A percentile compares a stretch with the other conserved stretches of the same genome.
phyloP scores from a whole-genome alignment of 305 asterid genomes.

The Solanum chacoense region DNA sequence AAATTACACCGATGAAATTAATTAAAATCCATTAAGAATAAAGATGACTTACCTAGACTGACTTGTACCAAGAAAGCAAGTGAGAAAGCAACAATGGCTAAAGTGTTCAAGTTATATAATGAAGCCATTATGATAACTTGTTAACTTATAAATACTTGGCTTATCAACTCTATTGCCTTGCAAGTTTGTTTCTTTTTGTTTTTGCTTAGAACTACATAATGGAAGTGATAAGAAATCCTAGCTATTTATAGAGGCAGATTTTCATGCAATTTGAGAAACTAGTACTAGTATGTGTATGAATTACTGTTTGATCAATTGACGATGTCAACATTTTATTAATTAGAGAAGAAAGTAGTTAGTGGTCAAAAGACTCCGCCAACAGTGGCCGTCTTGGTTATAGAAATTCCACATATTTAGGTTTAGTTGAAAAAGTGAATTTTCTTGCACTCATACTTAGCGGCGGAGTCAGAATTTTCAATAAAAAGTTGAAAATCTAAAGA shows the following conservation, averaged over 20 bases:
- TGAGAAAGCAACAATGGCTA: slow-evolving; percentile 15
- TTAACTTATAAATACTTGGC: slow-evolving; percentile 15
- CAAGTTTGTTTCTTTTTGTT: not conserved
- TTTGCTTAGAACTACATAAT: slow-evolving; percentile 7
- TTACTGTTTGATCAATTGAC: not conserved
- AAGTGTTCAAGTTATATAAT: not conserved
- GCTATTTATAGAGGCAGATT: not conserved
- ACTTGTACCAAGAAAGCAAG: slow-evolving; percentile 11
- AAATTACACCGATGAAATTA: not conserved
- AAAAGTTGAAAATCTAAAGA: too few species aligned
- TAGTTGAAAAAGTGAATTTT: not conserved
- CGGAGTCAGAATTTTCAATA: too few species aligned
- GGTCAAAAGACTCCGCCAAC: not conserved
- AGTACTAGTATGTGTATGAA: not conserved
- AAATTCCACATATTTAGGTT: not conserved
- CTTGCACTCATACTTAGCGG: not conserved
- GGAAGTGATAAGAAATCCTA: slow-evolving; percentile 21
- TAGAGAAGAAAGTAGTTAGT: not conserved
- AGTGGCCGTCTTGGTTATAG: not conserved
- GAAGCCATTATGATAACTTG: slow-evolving; percentile 25
- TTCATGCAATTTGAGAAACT: not conserved
- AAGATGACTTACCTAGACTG: slow-evolving; percentile 15
- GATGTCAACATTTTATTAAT: not conserved
- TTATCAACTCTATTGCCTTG: not conserved
- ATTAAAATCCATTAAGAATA: not conserved